A percentile compares a stretch with the other conserved stretches of the same genome.
Evolutionary conservation across 2,329 filamentous ascomycete species (phyloP).

Genomic region (Hymenotorrendiella dingleyae): DNA sequence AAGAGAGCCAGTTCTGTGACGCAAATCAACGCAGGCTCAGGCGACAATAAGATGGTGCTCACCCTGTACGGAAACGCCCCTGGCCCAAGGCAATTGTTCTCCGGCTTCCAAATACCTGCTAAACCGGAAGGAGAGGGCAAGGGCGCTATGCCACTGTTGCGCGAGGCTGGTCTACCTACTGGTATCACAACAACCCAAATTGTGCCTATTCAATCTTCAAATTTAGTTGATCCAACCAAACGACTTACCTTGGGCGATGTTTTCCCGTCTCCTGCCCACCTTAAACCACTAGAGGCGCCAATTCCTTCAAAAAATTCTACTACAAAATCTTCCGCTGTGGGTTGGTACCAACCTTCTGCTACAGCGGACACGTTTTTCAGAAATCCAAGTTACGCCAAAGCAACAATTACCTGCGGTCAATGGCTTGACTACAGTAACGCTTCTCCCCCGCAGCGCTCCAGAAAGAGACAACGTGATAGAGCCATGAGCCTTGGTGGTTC

Average conservation of each 20-base stretch:
- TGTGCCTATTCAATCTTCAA: slow-evolving; percentile 43
- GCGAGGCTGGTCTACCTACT: slow-evolving; percentile 63
- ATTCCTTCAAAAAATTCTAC: slow-evolving; percentile 65
- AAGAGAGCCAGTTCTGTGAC: slow-evolving; percentile 15
- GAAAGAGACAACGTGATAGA: slow-evolving; percentile 64
- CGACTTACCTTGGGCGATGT: slow-evolving; percentile 64
- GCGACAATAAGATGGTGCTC: slow-evolving; percentile 55
- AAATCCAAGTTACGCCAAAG: slow-evolving; percentile 50
- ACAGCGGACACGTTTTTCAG: slow-evolving; percentile 32
- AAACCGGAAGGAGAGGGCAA: slow-evolving; percentile 31
- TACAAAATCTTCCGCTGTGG: slow-evolving; percentile 47
- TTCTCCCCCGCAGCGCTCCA: slow-evolving; percentile 46
- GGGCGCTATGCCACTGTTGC: slow-evolving; percentile 40
- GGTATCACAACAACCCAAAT: slow-evolving; percentile 67
- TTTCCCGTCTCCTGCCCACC: slow-evolving; percentile 61
- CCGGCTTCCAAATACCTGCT: slow-evolving; percentile 62
- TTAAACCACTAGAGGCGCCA: slow-evolving; percentile 63
- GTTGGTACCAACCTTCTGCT: slow-evolving; percentile 40
- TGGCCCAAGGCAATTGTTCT: slow-evolving; percentile 74
- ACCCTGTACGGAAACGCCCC: slow-evolving; percentile 73
- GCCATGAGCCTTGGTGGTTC: slow-evolving; percentile 60
- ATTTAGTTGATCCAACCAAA: slow-evolving; percentile 41
- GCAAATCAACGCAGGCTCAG: slow-evolving; percentile 32
- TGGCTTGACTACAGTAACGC: slow-evolving; percentile 68
- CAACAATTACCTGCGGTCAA: slow-evolving; percentile 60